These are phyloP conservation scores for Sungouiella blattae DNA, from an alignment of 805 yeast genomes.

Conservation along the genomic window DNA sequence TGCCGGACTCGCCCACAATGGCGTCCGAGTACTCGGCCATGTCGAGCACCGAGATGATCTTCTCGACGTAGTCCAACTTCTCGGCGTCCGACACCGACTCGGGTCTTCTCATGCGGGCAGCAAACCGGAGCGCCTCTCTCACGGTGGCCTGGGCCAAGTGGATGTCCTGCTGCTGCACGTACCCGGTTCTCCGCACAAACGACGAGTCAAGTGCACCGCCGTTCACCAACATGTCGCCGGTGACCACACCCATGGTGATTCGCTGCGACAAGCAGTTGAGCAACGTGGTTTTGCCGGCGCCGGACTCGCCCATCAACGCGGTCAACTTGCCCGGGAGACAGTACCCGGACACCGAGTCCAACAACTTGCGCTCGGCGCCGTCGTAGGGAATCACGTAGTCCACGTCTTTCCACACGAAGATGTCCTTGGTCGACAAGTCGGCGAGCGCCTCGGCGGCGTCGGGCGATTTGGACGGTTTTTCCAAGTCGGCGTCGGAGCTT, in stretches of 20 bases:
- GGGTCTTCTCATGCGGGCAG: slow-evolving; percentile 49
- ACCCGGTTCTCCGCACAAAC: slow-evolving; percentile 54
- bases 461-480: slow-evolving; percentile 4
- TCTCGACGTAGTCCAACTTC: slow-evolving; percentile 50
- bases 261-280: slow-evolving; percentile 50
- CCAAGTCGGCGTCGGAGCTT: slow-evolving; percentile 4
- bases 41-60: slow-evolving; percentile 46
- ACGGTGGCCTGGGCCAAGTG: slow-evolving; percentile 51
- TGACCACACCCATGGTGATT: slow-evolving; percentile 52
- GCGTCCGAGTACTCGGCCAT: slow-evolving; percentile 56
- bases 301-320: slow-evolving; percentile 63
- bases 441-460: slow-evolving; percentile 8
- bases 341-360: slow-evolving; percentile 29
- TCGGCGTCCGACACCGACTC: slow-evolving; percentile 36
- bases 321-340: slow-evolving; percentile 52
- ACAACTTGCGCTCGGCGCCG: slow-evolving; percentile 35
- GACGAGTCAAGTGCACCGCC: slow-evolving; percentile 47
- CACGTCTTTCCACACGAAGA: slow-evolving; percentile 56
- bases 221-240: slow-evolving; percentile 58
- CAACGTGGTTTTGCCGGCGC: slow-evolving; percentile 60
- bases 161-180: slow-evolving; percentile 59
- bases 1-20: slow-evolving; percentile 43
- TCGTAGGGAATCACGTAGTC: slow-evolving; percentile 53
- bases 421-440: slow-evolving; percentile 13
- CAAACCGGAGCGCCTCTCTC: slow-evolving; percentile 49